A percentile compares a stretch with the other conserved stretches of the same genome.
Conservation (phyloP, 2,329 filamentous ascomycete species). For the Daldinia sp. region DNA sequence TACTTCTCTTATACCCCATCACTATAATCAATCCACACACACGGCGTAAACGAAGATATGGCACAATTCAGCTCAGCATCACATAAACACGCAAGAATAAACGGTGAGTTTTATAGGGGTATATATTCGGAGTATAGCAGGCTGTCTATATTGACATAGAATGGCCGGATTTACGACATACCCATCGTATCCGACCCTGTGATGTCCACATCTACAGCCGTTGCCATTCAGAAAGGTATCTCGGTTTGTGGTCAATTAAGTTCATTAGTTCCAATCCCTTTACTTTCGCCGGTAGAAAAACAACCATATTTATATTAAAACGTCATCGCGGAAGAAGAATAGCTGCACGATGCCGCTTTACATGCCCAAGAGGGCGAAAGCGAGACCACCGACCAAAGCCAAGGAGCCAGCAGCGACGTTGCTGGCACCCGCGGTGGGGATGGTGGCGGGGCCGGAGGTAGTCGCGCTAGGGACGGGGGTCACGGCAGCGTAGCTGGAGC, state of each 20-base stretch:
- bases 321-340: slow-evolving; percentile 1
- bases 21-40: too few relatives aligned
- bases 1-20: too few relatives aligned
- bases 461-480: slow-evolving; percentile 32
- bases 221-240: slow-evolving; percentile 7
- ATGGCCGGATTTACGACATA: not conserved
- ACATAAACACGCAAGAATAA: not conserved
- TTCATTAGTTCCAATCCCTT: slow-evolving; percentile 26
- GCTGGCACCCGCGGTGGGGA: slow-evolving; percentile 44
- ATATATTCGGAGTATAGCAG: slow-evolving; percentile 24
- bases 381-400: slow-evolving; percentile 52
- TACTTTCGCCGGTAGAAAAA: not conserved
- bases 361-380: slow-evolving; percentile 54
- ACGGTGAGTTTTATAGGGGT: slow-evolving; percentile 6
- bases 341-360: slow-evolving; percentile 44
- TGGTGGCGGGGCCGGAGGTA: slow-evolving; percentile 31
- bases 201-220: slow-evolving; percentile 2
- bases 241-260: slow-evolving; percentile 11
- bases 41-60: too few relatives aligned
- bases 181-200: slow-evolving; percentile 14
- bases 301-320: slow-evolving; percentile 1
- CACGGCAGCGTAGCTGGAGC: slow-evolving; percentile 38
- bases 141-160: slow-evolving; percentile 19
- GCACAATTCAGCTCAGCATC: not conserved
- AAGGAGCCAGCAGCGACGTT: slow-evolving; percentile 51